phyloP scores from a whole-genome alignment of 768 basidiomycete genomes.

The Lanmaoa rubissima region DNA sequence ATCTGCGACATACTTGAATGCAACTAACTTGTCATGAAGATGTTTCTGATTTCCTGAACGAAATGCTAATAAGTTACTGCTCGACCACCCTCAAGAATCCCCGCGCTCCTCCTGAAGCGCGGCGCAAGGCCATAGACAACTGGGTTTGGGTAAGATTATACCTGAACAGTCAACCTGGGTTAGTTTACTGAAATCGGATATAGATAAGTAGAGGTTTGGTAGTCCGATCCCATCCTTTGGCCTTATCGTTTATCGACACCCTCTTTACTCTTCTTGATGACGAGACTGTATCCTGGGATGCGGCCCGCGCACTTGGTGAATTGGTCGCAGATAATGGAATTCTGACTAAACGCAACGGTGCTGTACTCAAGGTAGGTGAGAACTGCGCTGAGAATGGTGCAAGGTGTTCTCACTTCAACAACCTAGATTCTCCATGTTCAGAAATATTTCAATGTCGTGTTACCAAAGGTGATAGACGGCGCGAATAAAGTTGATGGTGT shows the following conservation, averaged over 20 bases:
- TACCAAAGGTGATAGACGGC: constrained; percentile 73
- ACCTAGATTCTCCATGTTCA: constrained; percentile 69
- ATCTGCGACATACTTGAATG: neutral
- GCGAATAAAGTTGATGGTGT: constrained; percentile 56
- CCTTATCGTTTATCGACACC: constrained; percentile 54
- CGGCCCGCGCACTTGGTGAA: constrained; percentile 72
- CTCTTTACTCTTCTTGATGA: constrained; percentile 75
- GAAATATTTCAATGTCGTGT: constrained; percentile 65
- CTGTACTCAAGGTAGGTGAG: constrained; percentile 66
- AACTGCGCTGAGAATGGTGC: neutral
- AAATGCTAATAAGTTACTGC: constrained; percentile 51
- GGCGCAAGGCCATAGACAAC: constrained; percentile 50
- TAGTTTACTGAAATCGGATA: constrained; percentile 1
- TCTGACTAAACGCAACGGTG: constrained; percentile 75
- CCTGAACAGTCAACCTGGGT: neutral
- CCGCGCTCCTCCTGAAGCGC: constrained; percentile 32
- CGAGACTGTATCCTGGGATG: constrained; percentile 59
- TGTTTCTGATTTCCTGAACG: constrained; percentile 42
- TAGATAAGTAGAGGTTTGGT: constrained; percentile 81
- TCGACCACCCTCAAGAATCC: constrained; percentile 40
- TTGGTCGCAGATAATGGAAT: constrained; percentile 59
- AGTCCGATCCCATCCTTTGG: constrained; percentile 64
- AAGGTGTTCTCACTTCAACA: constrained; percentile 1
- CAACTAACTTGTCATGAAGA: constrained; percentile 34
- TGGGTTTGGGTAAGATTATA: constrained; percentile 68